Conservation (phyloP, 2,329 filamentous ascomycete genomes). For the Xylariomycetidae sp. region DNA sequence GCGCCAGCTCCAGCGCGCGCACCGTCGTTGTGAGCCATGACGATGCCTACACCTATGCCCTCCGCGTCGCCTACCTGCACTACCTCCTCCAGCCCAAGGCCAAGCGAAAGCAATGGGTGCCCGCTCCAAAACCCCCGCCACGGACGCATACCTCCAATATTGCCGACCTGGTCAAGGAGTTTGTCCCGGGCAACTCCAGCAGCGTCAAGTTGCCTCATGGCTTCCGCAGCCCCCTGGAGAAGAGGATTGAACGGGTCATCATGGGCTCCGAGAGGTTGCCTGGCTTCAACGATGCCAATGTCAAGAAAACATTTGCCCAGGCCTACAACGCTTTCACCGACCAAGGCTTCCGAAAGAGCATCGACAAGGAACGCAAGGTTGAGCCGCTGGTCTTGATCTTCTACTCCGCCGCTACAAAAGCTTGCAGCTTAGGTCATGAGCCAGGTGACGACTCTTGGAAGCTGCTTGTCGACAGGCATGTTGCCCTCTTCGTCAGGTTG, state of each 20-base stretch:
- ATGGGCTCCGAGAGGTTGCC: slow-evolving; percentile 76
- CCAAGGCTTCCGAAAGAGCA: slow-evolving; percentile 76
- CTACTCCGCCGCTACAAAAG: slow-evolving; percentile 89
- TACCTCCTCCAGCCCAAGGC: slow-evolving; percentile 89
- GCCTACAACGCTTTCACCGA: slow-evolving; percentile 93
- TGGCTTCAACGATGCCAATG: slow-evolving; percentile 82
- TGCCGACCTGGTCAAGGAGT: slow-evolving; percentile 83
- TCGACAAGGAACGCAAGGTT: slow-evolving; percentile 89
- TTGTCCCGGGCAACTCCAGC: slow-evolving; percentile 47
- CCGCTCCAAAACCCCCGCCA: slow-evolving; percentile 55
- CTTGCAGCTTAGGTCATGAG: slow-evolving; percentile 65
- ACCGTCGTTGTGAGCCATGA: slow-evolving; percentile 54
- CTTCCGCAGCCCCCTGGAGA: slow-evolving; percentile 50
- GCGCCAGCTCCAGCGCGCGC: slow-evolving; percentile 41
- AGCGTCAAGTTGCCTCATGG: slow-evolving; percentile 52
- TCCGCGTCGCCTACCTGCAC: slow-evolving; percentile 84
- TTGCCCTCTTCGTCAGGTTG: slow-evolving; percentile 88
- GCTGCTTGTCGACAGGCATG: slow-evolving; percentile 84
- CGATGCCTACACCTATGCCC: slow-evolving; percentile 85
- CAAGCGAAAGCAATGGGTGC: slow-evolving; percentile 82
- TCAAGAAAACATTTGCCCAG: slow-evolving; percentile 90
- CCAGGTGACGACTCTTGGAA: slow-evolving; percentile 86
- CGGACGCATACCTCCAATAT: slow-evolving; percentile 65
- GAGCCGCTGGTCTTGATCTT: slow-evolving; percentile 94
- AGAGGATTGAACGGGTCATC: slow-evolving; percentile 74